Evolutionary conservation across 805 yeast species (phyloP).

Genomic region (Barnettozyma siamensis): DNA sequence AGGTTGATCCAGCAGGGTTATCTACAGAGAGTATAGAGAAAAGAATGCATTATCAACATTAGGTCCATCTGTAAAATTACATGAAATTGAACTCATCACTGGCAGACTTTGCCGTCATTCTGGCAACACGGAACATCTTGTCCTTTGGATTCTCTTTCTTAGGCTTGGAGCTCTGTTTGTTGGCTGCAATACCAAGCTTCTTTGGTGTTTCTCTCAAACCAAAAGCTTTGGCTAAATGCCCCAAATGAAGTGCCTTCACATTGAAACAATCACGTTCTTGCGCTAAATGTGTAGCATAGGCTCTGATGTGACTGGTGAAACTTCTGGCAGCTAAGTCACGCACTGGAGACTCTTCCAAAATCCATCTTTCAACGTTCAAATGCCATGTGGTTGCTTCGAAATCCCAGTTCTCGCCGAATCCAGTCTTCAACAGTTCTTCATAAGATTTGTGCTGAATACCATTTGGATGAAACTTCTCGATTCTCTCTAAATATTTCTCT

Average conservation of each 20-base stretch:
- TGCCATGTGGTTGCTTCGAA: conserved; percentile 96
- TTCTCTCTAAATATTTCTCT: conserved; percentile 70
- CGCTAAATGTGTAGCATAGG: conserved; percentile 90
- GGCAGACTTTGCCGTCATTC: conserved; percentile 54
- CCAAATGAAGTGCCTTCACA: conserved; percentile 78
- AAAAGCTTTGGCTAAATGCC: conserved; percentile 93
- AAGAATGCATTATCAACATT: background rate
- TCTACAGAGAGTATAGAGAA: conserved; percentile 55
- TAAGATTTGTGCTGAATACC: conserved; percentile 47
- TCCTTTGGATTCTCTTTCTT: conserved; percentile 64
- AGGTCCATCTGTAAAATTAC: too few species aligned
- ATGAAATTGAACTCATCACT: conserved; percentile 68
- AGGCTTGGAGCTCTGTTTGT: conserved; percentile 28
- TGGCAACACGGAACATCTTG: conserved; percentile 73
- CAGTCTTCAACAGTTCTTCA: conserved; percentile 37
- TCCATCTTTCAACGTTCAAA: conserved; percentile 81
- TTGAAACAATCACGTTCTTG: conserved; percentile 77
- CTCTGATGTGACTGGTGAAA: conserved; percentile 84
- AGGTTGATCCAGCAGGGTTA: conserved; percentile 91
- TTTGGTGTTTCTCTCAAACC: conserved; percentile 94
- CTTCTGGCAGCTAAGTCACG: conserved; percentile 71
- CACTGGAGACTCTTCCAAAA: conserved; percentile 57
- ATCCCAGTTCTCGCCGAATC: conserved; percentile 67
- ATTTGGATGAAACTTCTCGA: conserved; percentile 50
- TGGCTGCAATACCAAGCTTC: conserved; percentile 48